Percentiles rank a stretch among this genome's conserved stretches.
Conservation (phyloP, 495 filamentous ascomycete genomes). For the Talaromyces thailandensis region DNA sequence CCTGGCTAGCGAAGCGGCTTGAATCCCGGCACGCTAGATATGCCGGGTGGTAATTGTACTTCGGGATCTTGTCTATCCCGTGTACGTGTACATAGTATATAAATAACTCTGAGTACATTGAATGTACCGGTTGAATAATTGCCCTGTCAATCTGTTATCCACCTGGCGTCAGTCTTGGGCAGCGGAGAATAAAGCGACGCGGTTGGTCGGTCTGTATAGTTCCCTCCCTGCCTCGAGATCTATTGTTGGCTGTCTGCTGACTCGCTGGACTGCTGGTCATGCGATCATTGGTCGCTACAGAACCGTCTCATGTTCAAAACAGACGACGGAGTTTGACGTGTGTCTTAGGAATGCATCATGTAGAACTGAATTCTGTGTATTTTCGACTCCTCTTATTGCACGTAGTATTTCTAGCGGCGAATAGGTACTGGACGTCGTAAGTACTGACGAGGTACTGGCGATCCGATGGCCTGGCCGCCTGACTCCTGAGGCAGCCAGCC, state of each 20-base stretch:
- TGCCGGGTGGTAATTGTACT: background rate
- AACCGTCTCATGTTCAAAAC: background rate
- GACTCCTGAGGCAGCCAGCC: background rate
- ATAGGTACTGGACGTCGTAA: background rate
- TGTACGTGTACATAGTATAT: background rate
- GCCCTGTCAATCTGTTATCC: no score
- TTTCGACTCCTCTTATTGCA: background rate
- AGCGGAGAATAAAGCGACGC: background rate
- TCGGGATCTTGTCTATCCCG: background rate
- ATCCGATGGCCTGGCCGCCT: background rate
- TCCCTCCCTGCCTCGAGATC: background rate
- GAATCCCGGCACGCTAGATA: background rate
- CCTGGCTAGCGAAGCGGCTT: conserved; percentile 1
- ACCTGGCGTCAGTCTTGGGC: background rate
- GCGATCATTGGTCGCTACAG: background rate
- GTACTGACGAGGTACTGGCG: background rate
- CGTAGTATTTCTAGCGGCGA: background rate
- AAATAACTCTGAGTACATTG: background rate
- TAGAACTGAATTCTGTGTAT: background rate
- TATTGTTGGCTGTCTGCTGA: background rate
- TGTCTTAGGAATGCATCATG: background rate
- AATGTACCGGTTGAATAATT: background rate
- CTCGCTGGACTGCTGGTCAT: background rate
- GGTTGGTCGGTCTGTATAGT: background rate
- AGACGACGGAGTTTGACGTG: background rate